Evolutionary conservation across 805 yeast species (phyloP), one percentile per base, ranked within the genome.

Genomic region (Debaryomyces prosopidis): DNA sequence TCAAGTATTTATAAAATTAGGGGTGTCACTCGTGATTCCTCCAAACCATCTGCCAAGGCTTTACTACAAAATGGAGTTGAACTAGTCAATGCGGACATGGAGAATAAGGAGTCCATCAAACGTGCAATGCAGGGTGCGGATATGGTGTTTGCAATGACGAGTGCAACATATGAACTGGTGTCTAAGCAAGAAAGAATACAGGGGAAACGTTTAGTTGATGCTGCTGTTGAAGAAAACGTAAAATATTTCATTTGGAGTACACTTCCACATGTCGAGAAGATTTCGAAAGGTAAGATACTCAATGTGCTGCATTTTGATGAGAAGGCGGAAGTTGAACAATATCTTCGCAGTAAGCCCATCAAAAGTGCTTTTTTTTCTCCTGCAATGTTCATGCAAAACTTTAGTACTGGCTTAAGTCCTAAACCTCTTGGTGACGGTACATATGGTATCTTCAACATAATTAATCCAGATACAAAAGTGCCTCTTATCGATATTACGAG

Each of bases 21-120:
- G 8, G 57, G 37, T 28, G 23, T 53, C 14, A 53, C 57, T 14
- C 43, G 55, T 11, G 42, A 52, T 36, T 19, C 46, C 2, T 8
- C 42, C n/a, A 36, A 19, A 4, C 16, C 17, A 4, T n/a, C 36
- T 14, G 39, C 50, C 18, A 19, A 40, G 36, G 47, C 19, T 9
- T 47, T 52, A 18, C 14, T 10, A n/a, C 18, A 39, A 8, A 46
- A 40, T 17, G 55, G 57, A 3, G 47, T 42, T 4, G 55, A 52
- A 19, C 45, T 52, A 10, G 52, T 49, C 8, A 31, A 32, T n/a
- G 53, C 39, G 3, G 54, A 52, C 35, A 17, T 34, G 3, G 30
- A 12, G 1, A 33, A 46, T 18, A 31, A 16, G 17, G 34, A 39
- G 3, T 42, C 46, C 1, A 10, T 46, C 14, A 28, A 34, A n/a